phyloP scores from a whole-genome alignment of 352 stramenopile species.

The Albugo laibachii region DNA sequence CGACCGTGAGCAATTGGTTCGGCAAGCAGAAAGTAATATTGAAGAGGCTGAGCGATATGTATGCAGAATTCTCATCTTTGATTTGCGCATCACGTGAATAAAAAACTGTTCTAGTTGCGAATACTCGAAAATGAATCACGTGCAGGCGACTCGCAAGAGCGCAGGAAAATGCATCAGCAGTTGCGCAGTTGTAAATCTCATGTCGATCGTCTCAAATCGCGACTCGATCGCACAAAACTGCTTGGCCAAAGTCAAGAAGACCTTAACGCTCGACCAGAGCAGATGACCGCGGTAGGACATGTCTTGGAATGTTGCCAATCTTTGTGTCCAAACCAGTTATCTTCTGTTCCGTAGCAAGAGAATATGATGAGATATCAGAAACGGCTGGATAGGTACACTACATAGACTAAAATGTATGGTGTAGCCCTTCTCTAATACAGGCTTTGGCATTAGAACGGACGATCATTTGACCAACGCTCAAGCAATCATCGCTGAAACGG shows the following conservation, averaged over 20 bases:
- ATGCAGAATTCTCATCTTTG: conserved; percentile 1
- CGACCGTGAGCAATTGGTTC: conserved; percentile 6
- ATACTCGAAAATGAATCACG: conserved; percentile 71
- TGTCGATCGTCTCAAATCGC: conserved; percentile 73
- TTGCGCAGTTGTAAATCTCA: conserved; percentile 67
- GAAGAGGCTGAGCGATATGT: conserved; percentile 61
- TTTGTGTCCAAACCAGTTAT: background rate
- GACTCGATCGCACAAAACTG: conserved; percentile 53
- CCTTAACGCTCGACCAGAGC: conserved; percentile 18
- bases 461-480: conserved; percentile 52
- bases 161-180: conserved; percentile 67
- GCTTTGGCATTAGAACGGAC: conserved; percentile 20
- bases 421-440: background rate
- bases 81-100: no score
- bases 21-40: conserved; percentile 45
- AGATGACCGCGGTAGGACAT: conserved; percentile 15
- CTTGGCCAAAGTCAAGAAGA: conserved; percentile 53
- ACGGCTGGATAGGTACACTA: conserved; percentile 27
- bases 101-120: conserved; percentile 27
- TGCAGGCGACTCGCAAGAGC: conserved; percentile 54
- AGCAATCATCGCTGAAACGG: conserved; percentile 37
- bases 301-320: background rate
- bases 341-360: conserved; percentile 18
- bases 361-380: conserved; percentile 53
- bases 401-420: background rate